Evolutionary conservation across 192 early-diverging fungal genomes (phyloP).

Genomic region (Phlyctochytrium arcticum): DNA sequence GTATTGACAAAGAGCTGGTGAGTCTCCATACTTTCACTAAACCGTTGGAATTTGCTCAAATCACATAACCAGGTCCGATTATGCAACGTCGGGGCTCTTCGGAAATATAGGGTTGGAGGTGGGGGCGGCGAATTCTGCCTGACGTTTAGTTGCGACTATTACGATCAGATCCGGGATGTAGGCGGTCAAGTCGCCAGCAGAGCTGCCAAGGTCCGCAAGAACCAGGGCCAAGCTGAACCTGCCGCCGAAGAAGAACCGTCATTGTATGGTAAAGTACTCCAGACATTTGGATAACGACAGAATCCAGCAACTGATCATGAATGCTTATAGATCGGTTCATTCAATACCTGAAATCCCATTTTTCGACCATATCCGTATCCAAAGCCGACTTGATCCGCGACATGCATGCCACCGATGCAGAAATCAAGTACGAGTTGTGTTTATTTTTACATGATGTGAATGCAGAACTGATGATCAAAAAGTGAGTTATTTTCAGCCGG

Average conservation of each 20-base stretch:
- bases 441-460: background rate
- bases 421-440: slow-evolving; percentile 8
- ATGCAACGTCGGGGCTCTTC: background rate
- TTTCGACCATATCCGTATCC: background rate
- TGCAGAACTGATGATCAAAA: background rate
- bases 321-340: background rate
- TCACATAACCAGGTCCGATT: background rate
- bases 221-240: background rate
- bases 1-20: background rate
- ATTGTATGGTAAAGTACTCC: too few species aligned
- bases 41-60: background rate
- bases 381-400: background rate
- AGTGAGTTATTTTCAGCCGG: slow-evolving; percentile 1
- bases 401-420: slow-evolving; percentile 2
- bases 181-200: background rate
- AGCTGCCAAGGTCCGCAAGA: background rate
- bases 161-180: background rate
- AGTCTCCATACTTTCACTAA: background rate
- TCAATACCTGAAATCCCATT: background rate
- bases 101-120: slow-evolving; percentile 12
- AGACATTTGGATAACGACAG: too few species aligned
- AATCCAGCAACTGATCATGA: background rate
- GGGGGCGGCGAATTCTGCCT: slow-evolving; percentile 8
- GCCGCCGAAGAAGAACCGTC: too few species aligned
- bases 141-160: slow-evolving; percentile 16